Conservation (phyloP, 129 eudicot species). For the Flaveria linearis region DNA sequence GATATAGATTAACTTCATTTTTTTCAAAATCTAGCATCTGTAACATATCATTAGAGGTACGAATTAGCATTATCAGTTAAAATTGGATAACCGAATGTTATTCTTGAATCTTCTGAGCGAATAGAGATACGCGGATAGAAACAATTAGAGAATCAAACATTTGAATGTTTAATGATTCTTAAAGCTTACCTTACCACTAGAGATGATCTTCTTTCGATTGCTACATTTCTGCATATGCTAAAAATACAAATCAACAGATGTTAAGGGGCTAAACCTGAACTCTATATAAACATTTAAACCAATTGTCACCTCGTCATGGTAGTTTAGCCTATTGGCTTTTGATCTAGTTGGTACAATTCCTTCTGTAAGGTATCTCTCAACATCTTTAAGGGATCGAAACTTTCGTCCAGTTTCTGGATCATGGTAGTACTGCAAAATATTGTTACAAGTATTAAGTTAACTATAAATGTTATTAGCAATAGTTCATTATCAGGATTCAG, state of each 20-base stretch:
- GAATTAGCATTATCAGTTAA: neutral
- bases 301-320: slow-evolving; percentile 37
- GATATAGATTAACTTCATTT: slow-evolving; percentile 33
- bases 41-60: slow-evolving; percentile 24
- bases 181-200: slow-evolving; percentile 65
- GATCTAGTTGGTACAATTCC: slow-evolving; percentile 37
- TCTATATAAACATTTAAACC: neutral
- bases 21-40: slow-evolving; percentile 60
- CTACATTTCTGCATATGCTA: slow-evolving; percentile 28
- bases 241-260: slow-evolving; percentile 18
- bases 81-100: neutral
- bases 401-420: slow-evolving; percentile 71
- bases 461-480: neutral
- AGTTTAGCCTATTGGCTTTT: slow-evolving; percentile 18
- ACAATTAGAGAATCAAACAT: neutral
- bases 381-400: slow-evolving; percentile 63
- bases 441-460: neutral
- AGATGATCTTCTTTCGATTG: slow-evolving; percentile 45
- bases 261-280: neutral
- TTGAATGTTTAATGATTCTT: neutral
- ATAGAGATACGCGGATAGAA: neutral
- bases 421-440: slow-evolving; percentile 57
- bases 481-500: neutral
- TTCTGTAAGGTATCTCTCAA: slow-evolving; percentile 42
- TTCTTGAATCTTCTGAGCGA: neutral